Conservation (phyloP, 2,329 filamentous ascomycete genomes). For the Cryphonectria japonica region DNA sequence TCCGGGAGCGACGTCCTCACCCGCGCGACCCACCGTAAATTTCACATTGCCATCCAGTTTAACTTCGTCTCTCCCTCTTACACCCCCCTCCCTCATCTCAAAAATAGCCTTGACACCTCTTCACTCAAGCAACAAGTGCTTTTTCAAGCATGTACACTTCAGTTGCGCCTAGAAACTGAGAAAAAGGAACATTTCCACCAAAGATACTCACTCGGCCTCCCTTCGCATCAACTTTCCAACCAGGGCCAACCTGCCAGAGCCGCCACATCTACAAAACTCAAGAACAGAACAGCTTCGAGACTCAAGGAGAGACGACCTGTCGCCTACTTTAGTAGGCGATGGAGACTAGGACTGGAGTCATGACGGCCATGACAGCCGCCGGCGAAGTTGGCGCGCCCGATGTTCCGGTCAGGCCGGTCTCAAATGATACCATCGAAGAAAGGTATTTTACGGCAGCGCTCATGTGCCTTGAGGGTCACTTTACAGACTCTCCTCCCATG, state of each 20-base stretch:
- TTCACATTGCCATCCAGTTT: conserved; percentile 19
- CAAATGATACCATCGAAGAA: conserved; percentile 62
- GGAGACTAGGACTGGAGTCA: neutral
- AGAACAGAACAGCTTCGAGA: neutral
- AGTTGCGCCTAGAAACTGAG: neutral
- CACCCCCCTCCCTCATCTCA: neutral
- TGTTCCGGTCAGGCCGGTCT: conserved; percentile 31
- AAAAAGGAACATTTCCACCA: neutral
- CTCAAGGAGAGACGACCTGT: no score
- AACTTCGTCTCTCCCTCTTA: neutral
- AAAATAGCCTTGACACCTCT: neutral
- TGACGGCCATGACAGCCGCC: conserved; percentile 32
- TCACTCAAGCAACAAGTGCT: neutral
- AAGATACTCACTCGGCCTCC: neutral
- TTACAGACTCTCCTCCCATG: conserved; percentile 59
- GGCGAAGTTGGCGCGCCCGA: conserved; percentile 29
- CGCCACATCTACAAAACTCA: neutral
- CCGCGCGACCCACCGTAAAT: conserved; percentile 24
- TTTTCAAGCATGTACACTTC: neutral
- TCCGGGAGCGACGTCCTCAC: neutral
- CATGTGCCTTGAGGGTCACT: conserved; percentile 65
- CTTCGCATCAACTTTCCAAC: neutral
- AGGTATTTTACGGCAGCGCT: conserved; percentile 64
- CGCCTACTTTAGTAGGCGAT: neutral
- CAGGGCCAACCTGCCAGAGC: neutral